Base-by-base conservation (phyloP, 1,139 yeast species). In the Saccharomyces hybrid region DNA sequence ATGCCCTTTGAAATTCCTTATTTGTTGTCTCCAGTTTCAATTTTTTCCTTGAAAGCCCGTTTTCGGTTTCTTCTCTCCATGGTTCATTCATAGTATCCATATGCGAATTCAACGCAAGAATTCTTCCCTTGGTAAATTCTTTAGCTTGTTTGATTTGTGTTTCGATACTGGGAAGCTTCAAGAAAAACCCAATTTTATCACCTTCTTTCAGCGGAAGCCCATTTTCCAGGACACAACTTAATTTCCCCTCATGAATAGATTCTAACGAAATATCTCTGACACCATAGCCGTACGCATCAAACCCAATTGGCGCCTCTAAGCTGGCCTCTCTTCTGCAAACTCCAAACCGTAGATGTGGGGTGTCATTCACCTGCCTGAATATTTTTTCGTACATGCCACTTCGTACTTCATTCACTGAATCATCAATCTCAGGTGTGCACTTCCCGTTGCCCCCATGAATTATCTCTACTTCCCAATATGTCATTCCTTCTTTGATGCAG, bases 221-320 rank as follows among this genome's bases (percentile, higher is more conserved):
- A 25, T 56, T 34, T 6, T 54, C 30, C 34, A 67, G 52, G 3
- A 53, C 51, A 28, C 62, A 60, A 11, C 47, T 52, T 26, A 66
- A 49, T 50, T 61, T 63, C 7, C 73, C 71, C 49, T 65, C 66
- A 58, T 93, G 95, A 49, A 93, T 78, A 46, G 80, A 81, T 59
- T 88, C 87, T 1, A 98, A 95, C n/a, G 78, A 78, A 38, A 79
- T 78, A 70, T 91, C 98, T 57, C 98, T 75, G 8, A 93, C 67
- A 0, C 97, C 97, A 69, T 95, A 93, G 0, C 97, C 93, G 71
- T 90, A 93, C 0, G 91, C 95, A 70, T 93, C 98, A 65, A 82
- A 88, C 4, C 99, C 99, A 9, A 91, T 93, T 0, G 99, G 99
- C 0, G 96, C 96, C 61, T 93, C 97, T 51, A 91, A 72, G 53